These are phyloP conservation scores for Recurvomyces mirabilis DNA, from an alignment of 495 filamentous ascomycete species.

Conservation along the genomic window DNA sequence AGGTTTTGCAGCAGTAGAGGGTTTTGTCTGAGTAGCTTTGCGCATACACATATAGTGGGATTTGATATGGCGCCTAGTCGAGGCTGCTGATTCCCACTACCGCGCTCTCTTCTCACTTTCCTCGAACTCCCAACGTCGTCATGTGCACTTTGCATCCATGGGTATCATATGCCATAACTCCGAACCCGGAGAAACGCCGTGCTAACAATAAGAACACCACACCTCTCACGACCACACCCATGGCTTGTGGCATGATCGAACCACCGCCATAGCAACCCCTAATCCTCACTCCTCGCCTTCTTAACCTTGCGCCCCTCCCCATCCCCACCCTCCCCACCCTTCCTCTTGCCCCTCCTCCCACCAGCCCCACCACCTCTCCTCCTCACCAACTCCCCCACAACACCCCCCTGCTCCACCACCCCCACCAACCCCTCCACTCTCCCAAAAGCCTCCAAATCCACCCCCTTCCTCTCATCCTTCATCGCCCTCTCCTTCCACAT, in stretches of 20 bases:
- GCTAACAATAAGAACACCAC: neutral
- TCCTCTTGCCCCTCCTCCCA: conserved; percentile 11
- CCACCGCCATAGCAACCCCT: no score
- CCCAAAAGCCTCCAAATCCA: conserved; percentile 43
- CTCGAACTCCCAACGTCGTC: neutral
- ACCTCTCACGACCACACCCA: no score
- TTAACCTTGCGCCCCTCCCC: conserved; percentile 9
- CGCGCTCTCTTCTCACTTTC: no score
- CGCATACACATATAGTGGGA: neutral
- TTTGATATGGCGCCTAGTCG: conserved; percentile 6
- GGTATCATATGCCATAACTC: neutral
- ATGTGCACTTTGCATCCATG: no score
- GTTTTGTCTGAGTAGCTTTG: neutral
- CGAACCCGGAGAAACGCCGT: conserved; percentile 2
- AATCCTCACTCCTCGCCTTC: conserved; percentile 16
- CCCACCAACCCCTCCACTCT: conserved; percentile 27
- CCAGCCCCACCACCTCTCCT: conserved; percentile 18
- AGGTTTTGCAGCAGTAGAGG: neutral
- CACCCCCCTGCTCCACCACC: conserved; percentile 12
- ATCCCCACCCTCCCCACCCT: conserved; percentile 6
- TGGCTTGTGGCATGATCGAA: no score
- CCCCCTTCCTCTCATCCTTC: conserved; percentile 60
- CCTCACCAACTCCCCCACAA: conserved; percentile 10
- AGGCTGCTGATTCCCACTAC: neutral
- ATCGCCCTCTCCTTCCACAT: conserved; percentile 70